Percentiles rank a stretch among this genome's conserved stretches.
Evolutionary conservation across 2,329 filamentous ascomycete genomes (phyloP).

Genomic region (Exophiala sideris): DNA sequence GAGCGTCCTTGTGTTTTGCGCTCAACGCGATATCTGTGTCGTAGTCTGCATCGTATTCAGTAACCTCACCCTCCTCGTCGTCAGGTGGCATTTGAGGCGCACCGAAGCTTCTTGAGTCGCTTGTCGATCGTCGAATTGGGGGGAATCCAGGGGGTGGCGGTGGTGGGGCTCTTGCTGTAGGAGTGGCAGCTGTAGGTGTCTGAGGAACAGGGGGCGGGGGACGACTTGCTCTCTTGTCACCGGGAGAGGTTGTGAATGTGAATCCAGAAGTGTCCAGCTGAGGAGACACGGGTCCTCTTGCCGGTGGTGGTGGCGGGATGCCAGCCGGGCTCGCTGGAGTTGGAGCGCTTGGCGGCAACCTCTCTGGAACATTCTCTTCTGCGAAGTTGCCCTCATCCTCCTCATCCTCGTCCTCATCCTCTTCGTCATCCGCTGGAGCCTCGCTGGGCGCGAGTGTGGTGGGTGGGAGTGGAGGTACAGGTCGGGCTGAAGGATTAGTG

Average conservation of each 20-base stretch:
- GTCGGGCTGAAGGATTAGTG: constrained; percentile 16
- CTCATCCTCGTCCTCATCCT: not conserved
- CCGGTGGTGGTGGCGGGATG: constrained; percentile 35
- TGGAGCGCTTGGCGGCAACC: constrained; percentile 32
- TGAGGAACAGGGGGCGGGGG: constrained; percentile 38
- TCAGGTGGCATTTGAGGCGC: constrained; percentile 42
- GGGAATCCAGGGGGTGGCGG: constrained; percentile 53
- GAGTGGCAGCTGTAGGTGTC: constrained; percentile 19
- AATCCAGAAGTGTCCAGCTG: constrained; percentile 29
- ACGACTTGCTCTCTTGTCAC: constrained; percentile 43
- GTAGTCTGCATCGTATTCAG: constrained; percentile 96
- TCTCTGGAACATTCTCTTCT: constrained; percentile 7
- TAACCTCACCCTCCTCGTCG: constrained; percentile 73
- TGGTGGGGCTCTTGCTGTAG: constrained; percentile 62
- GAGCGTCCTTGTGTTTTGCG: constrained; percentile 86
- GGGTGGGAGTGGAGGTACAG: constrained; percentile 10
- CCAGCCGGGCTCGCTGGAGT: constrained; percentile 37
- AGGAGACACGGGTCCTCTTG: constrained; percentile 5
- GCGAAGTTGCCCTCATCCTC: constrained; percentile 4
- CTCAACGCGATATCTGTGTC: constrained; percentile 96
- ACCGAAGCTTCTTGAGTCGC: constrained; percentile 46
- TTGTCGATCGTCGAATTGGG: constrained; percentile 58
- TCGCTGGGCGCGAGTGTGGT: not conserved
- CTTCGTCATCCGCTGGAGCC: constrained; percentile 7
- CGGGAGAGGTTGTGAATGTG: constrained; percentile 31